A percentile compares a stretch with the other conserved stretches of the same genome.
Evolutionary conservation across 2,329 filamentous ascomycete species (phyloP).

Genomic region (Byssochlamys sp.): DNA sequence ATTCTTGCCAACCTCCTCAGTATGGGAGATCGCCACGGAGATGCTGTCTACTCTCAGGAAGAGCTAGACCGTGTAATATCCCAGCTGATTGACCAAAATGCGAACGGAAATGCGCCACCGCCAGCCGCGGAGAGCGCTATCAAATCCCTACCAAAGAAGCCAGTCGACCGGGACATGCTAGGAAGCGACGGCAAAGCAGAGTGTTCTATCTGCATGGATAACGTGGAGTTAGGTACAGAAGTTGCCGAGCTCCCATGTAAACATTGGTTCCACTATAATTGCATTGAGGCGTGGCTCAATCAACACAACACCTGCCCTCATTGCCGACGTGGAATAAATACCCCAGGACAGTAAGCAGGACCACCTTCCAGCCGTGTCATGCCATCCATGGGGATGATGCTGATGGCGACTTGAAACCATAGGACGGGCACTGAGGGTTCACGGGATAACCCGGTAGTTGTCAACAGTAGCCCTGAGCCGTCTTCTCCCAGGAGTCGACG

Average conservation of each 20-base stretch:
- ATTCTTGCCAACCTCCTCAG: slow-evolving; percentile 35
- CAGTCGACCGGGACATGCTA: slow-evolving; percentile 61
- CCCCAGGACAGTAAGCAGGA: slow-evolving; percentile 15
- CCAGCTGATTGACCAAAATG: slow-evolving; percentile 73
- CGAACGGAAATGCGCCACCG: slow-evolving; percentile 64
- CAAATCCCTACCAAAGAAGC: slow-evolving; percentile 59
- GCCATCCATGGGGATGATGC: not conserved
- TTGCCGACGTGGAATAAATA: slow-evolving; percentile 33
- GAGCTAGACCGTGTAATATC: slow-evolving; percentile 81
- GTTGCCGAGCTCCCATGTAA: slow-evolving; percentile 73
- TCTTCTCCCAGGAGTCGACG: slow-evolving; percentile 5
- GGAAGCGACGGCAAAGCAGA: slow-evolving; percentile 59
- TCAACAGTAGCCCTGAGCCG: slow-evolving; percentile 10
- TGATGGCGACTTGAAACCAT: not conserved
- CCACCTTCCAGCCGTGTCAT: not conserved
- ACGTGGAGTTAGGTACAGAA: slow-evolving; percentile 61
- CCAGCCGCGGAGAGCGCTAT: slow-evolving; percentile 72
- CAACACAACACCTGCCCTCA: slow-evolving; percentile 86
- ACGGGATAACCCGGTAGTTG: slow-evolving; percentile 10
- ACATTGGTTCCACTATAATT: slow-evolving; percentile 86
- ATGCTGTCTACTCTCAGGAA: slow-evolving; percentile 84
- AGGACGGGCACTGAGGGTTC: slow-evolving; percentile 8
- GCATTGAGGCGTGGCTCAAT: slow-evolving; percentile 71
- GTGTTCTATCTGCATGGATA: slow-evolving; percentile 92
- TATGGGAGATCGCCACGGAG: slow-evolving; percentile 47